Evolutionary conservation across 2,329 filamentous ascomycete genomes (phyloP).

Genomic region (Ascosphaera acerosa): DNA sequence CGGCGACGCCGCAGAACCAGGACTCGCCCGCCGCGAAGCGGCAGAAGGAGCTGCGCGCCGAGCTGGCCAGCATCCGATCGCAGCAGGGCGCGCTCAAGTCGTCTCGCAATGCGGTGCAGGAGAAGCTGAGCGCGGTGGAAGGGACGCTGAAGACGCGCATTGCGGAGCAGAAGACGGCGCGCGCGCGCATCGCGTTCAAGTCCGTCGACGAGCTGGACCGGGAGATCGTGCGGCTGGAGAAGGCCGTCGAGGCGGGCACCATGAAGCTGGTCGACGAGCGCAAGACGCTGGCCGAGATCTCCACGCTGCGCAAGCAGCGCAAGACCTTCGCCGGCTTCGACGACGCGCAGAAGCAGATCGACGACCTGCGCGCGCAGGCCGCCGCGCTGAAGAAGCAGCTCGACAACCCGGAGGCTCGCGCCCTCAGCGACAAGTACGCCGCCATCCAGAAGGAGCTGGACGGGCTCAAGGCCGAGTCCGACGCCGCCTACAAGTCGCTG

Average conservation of each 20-base stretch:
- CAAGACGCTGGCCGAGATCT: conserved; percentile 69
- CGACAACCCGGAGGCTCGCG: conserved; percentile 78
- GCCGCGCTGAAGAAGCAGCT: conserved; percentile 68
- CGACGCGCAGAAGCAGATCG: conserved; percentile 65
- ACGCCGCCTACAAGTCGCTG: conserved; percentile 70
- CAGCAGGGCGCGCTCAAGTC: conserved; percentile 77
- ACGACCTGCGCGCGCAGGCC: conserved; percentile 66
- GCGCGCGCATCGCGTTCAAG: conserved; percentile 63
- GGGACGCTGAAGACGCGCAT: conserved; percentile 68
- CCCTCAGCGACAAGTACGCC: conserved; percentile 64
- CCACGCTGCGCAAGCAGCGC: conserved; percentile 59
- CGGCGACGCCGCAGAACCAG: conserved; percentile 56
- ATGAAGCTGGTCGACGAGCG: conserved; percentile 97
- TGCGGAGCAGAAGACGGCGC: conserved; percentile 63
- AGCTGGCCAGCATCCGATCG: conserved; percentile 61
- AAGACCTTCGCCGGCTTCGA: conserved; percentile 80
- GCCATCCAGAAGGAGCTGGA: conserved; percentile 73
- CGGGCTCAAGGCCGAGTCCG: conserved; percentile 71
- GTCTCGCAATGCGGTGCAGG: conserved; percentile 48
- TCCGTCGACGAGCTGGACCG: conserved; percentile 65
- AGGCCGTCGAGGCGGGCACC: conserved; percentile 62
- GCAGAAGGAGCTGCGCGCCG: conserved; percentile 58
- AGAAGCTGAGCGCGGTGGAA: conserved; percentile 81
- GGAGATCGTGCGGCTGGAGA: conserved; percentile 56
- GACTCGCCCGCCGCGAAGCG: conserved; percentile 59